phyloP scores from a whole-genome alignment of 2,329 filamentous ascomycete genomes.

The Diplodia scrobiculata region DNA sequence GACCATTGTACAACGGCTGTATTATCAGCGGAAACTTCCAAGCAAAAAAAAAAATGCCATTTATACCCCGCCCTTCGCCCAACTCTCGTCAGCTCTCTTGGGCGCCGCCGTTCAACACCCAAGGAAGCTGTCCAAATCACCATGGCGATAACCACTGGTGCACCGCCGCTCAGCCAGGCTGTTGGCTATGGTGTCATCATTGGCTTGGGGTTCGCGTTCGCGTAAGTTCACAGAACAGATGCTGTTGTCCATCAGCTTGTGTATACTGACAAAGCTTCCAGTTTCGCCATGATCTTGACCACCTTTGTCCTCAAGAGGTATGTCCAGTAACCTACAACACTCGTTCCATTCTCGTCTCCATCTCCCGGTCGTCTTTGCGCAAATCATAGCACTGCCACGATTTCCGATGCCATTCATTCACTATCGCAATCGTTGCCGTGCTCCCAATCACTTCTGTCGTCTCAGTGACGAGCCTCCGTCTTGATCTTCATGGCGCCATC shows the following conservation, averaged over 20 bases:
- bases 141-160: slow-evolving; percentile 18
- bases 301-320: slow-evolving; percentile 68
- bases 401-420: too few species aligned
- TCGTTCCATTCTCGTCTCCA: too few species aligned
- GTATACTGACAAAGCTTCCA: slow-evolving; percentile 33
- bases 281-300: slow-evolving; percentile 71
- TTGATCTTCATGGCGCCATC: not conserved
- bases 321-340: not conserved
- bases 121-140: not conserved
- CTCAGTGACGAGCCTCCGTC: not conserved
- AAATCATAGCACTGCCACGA: too few species aligned
- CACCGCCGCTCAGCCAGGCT: slow-evolving; percentile 54
- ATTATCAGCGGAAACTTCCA: slow-evolving; percentile 2
- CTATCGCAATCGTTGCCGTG: too few species aligned
- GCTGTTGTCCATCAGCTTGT: not conserved
- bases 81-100: not conserved
- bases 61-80: not conserved
- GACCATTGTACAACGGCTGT: not conserved
- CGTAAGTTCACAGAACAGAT: slow-evolving; percentile 45
- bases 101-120: not conserved
- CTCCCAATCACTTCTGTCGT: too few species aligned
- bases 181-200: slow-evolving; percentile 79
- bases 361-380: too few species aligned
- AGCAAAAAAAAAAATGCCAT: not conserved
- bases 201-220: slow-evolving; percentile 72